A percentile compares a stretch with the other conserved stretches of the same genome.
phyloP scores from a whole-genome alignment of 192 early-diverging fungal genomes.

The Coemansia umbellata region DNA sequence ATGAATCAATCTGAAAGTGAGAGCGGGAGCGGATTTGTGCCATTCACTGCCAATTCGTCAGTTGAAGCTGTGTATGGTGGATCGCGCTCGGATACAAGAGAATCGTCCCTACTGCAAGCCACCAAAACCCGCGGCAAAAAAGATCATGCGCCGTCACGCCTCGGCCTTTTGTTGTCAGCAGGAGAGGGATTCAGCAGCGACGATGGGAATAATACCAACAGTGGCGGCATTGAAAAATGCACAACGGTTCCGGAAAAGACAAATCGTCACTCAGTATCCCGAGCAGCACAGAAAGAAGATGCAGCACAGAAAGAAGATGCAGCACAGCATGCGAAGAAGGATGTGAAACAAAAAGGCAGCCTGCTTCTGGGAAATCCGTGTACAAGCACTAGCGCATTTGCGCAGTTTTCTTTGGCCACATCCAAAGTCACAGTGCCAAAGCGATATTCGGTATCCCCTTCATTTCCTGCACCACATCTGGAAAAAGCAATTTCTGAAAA shows the following conservation, averaged over 20 bases:
- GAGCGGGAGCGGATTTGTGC: conserved; percentile 7
- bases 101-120: conserved; percentile 5
- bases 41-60: conserved; percentile 35
- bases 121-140: neutral
- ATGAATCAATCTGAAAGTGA: conserved; percentile 5
- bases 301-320: neutral
- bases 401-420: conserved; percentile 23
- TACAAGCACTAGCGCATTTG: conserved; percentile 12
- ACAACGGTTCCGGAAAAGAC: neutral
- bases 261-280: neutral
- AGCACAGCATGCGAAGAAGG: neutral
- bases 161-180: neutral
- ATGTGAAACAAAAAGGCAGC: neutral
- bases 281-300: neutral
- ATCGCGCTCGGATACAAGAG: conserved; percentile 26
- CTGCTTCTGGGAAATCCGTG: neutral
- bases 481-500: neutral
- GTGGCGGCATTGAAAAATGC: neutral
- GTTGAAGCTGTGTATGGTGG: conserved; percentile 49
- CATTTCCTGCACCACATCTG: conserved; percentile 10
- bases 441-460: conserved; percentile 24
- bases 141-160: neutral
- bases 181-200: neutral
- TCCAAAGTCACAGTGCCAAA: conserved; percentile 28
- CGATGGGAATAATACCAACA: neutral